These are phyloP conservation scores for Ogataea sp. DNA, from an alignment of 805 yeast species.

Conservation along the genomic window DNA sequence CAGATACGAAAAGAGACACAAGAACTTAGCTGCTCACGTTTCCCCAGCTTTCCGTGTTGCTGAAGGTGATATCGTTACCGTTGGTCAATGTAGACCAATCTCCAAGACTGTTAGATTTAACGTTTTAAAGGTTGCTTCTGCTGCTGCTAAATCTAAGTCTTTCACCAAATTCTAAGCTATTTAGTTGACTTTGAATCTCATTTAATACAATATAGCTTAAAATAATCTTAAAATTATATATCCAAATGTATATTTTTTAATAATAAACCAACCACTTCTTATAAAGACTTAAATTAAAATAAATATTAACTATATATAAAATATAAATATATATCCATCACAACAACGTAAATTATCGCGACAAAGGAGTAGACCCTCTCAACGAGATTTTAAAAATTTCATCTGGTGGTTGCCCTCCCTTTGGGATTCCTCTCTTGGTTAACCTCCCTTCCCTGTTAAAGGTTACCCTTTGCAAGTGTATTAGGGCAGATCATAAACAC, in stretches of 20 bases:
- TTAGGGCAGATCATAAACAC: too few species aligned
- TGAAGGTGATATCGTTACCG: slow-evolving; percentile 98
- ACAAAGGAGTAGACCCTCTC: neutral
- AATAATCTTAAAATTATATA: slow-evolving; percentile 3
- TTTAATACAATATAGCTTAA: slow-evolving; percentile 2
- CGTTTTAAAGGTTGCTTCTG: slow-evolving; percentile 91
- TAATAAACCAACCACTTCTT: too few species aligned
- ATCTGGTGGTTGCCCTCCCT: neutral
- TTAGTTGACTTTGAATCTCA: neutral
- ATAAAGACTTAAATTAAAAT: too few species aligned
- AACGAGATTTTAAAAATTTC: too few species aligned
- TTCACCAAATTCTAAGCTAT: slow-evolving; percentile 85
- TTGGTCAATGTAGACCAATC: slow-evolving; percentile 99
- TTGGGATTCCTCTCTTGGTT: neutral
- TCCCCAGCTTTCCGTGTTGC: slow-evolving; percentile 99
- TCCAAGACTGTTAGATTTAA: slow-evolving; percentile 99
- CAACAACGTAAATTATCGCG: too few species aligned
- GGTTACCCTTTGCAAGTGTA: too few species aligned
- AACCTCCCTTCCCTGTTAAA: neutral
- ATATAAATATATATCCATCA: too few species aligned
- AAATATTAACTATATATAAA: too few species aligned
- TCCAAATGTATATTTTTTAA: neutral
- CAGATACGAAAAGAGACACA: slow-evolving; percentile 99
- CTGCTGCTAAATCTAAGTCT: slow-evolving; percentile 86
- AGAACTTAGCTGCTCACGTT: slow-evolving; percentile 99